A percentile compares a stretch with the other conserved stretches of the same genome.
These are phyloP conservation scores for Boletus reticulatus DNA, from an alignment of 768 basidiomycete genomes.

Conservation along the genomic window DNA sequence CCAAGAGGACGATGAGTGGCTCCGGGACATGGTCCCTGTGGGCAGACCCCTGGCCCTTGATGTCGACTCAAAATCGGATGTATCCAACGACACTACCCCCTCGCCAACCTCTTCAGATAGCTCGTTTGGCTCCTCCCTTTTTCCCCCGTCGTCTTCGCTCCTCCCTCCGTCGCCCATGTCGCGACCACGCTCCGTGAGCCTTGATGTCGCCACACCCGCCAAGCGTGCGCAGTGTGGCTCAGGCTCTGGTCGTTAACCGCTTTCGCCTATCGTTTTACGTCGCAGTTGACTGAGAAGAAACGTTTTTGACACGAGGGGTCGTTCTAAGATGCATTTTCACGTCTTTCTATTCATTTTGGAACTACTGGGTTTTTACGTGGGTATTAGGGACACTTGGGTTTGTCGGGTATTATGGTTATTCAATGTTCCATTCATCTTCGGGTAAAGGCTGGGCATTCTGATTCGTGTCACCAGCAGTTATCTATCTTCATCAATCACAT, in stretches of 20 bases:
- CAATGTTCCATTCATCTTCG: background rate
- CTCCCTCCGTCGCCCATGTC: constrained; percentile 20
- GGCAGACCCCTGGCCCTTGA: constrained; percentile 8
- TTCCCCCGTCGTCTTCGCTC: constrained; percentile 14
- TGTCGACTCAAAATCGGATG: constrained; percentile 18
- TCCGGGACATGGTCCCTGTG: constrained; percentile 59
- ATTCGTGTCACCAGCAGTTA: background rate
- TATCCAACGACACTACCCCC: constrained; percentile 7
- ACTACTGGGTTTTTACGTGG: constrained; percentile 5
- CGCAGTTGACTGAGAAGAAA: constrained; percentile 9
- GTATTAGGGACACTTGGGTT: constrained; percentile 6
- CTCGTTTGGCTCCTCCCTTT: constrained; percentile 6
- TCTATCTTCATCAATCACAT: constrained; percentile 18
- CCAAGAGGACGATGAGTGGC: constrained; percentile 56
- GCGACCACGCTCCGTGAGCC: constrained; percentile 23
- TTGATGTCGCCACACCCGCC: constrained; percentile 15
- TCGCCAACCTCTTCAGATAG: constrained; percentile 24
- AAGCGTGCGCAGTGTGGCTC: constrained; percentile 8
- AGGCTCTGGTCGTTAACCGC: constrained; percentile 9
- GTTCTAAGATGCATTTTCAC: background rate
- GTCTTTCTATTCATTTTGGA: constrained; percentile 16
- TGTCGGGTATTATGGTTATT: background rate
- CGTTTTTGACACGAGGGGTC: constrained; percentile 27
- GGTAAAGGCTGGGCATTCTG: constrained; percentile 9
- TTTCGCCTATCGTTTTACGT: constrained; percentile 25